A percentile compares a stretch with the other conserved stretches of the same genome.
Evolutionary conservation across 2,329 filamentous ascomycete species (phyloP).

Genomic region (Sarocladium oryzae): DNA sequence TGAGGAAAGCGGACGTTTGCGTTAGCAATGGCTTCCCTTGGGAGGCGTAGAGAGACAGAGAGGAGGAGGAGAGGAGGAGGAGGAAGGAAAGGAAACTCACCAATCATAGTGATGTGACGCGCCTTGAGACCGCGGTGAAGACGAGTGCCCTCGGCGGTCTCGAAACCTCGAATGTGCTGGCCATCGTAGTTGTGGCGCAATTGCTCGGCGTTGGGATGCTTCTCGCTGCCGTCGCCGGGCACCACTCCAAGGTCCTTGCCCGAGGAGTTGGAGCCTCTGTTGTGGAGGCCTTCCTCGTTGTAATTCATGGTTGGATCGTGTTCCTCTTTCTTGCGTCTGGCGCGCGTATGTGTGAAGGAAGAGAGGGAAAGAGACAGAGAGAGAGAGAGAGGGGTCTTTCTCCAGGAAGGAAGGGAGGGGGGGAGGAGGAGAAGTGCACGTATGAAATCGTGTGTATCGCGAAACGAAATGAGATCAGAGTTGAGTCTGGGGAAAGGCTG

Average conservation of each 20-base stretch:
- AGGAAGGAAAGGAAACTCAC: neutral
- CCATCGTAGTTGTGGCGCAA: constrained; percentile 20
- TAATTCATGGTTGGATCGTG: neutral
- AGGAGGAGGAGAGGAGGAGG: neutral
- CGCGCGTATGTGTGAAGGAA: neutral
- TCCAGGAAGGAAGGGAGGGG: neutral
- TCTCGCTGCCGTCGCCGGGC: neutral
- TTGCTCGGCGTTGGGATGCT: neutral
- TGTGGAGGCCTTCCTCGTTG: constrained; percentile 6
- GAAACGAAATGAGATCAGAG: neutral
- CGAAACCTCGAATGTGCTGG: constrained; percentile 38
- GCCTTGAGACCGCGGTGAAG: constrained; percentile 48
- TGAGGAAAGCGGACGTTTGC: neutral
- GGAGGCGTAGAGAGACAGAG: neutral
- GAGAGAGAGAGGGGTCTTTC: too few relatives aligned
- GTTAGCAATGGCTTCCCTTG: too few relatives aligned
- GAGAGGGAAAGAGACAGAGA: too few relatives aligned
- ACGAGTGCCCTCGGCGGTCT: constrained; percentile 41
- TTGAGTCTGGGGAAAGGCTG: neutral
- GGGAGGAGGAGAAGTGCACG: too few relatives aligned
- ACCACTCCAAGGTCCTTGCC: constrained; percentile 3
- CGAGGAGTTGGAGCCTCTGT: constrained; percentile 4
- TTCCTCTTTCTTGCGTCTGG: neutral
- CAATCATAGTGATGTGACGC: constrained; percentile 50
- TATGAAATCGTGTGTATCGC: too few relatives aligned